Percentiles rank a stretch among this genome's conserved stretches.
Evolutionary conservation across 2,329 filamentous ascomycete genomes (phyloP).

Genomic region (Pseudonectria buxi): DNA sequence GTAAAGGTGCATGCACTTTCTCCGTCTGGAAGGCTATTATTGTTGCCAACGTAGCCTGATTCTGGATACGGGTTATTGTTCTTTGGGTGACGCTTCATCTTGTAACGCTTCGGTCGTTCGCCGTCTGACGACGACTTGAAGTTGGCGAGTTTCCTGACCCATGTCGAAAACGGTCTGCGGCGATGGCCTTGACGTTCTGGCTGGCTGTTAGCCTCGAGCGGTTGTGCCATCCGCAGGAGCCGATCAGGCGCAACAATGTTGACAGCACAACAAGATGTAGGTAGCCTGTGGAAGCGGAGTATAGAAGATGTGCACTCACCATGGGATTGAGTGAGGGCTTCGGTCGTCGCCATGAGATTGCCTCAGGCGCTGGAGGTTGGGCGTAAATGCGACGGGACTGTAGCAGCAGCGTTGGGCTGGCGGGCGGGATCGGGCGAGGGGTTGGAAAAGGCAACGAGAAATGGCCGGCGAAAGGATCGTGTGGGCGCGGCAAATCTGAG

Average conservation of each 20-base stretch:
- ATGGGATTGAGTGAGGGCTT: slow-evolving; percentile 18
- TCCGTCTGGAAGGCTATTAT: slow-evolving; percentile 18
- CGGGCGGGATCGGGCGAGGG: slow-evolving; percentile 12
- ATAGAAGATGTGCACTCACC: slow-evolving; percentile 9
- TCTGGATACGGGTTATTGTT: slow-evolving; percentile 91
- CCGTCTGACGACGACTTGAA: slow-evolving; percentile 69
- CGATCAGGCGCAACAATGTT: no score
- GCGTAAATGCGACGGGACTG: slow-evolving; percentile 7
- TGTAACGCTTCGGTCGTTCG: slow-evolving; percentile 36
- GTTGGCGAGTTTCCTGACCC: slow-evolving; percentile 89
- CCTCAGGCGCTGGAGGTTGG: no score
- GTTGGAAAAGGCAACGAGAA: slow-evolving; percentile 3
- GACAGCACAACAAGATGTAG: not conserved
- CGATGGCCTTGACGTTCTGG: slow-evolving; percentile 62
- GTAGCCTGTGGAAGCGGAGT: not conserved
- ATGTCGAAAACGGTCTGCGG: slow-evolving; percentile 80
- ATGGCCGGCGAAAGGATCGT: slow-evolving; percentile 4
- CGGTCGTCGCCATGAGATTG: slow-evolving; percentile 21
- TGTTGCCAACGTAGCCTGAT: slow-evolving; percentile 53
- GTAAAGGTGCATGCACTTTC: slow-evolving; percentile 50
- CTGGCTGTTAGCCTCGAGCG: slow-evolving; percentile 26
- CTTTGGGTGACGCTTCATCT: slow-evolving; percentile 50
- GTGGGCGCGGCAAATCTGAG: not conserved
- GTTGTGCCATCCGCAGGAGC: slow-evolving; percentile 1
- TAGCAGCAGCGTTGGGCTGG: slow-evolving; percentile 15